Conservation (phyloP, 1,139 yeast species). For the Kodamaea suecica region DNA sequence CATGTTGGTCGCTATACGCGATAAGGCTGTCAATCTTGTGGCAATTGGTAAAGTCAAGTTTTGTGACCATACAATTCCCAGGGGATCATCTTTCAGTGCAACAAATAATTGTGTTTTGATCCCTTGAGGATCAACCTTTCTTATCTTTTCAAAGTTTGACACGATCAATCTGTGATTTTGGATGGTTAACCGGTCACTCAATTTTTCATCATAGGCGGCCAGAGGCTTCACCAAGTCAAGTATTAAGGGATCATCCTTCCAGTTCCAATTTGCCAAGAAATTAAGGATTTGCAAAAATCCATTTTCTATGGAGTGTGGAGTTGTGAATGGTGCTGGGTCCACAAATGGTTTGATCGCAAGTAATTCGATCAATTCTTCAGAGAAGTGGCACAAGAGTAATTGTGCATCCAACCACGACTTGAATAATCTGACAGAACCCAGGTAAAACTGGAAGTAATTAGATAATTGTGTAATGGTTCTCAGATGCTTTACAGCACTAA, state of each 20-base stretch:
- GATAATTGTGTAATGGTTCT: slow-evolving; percentile 70
- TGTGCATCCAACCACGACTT: slow-evolving; percentile 84
- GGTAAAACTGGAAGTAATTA: slow-evolving; percentile 69
- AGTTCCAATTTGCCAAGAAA: slow-evolving; percentile 83
- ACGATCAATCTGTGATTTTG: slow-evolving; percentile 61
- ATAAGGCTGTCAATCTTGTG: slow-evolving; percentile 79
- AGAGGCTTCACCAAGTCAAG: slow-evolving; percentile 64
- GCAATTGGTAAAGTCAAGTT: slow-evolving; percentile 74
- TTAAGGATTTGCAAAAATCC: slow-evolving; percentile 77
- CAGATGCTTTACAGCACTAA: slow-evolving; percentile 76
- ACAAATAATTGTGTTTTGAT: slow-evolving; percentile 76
- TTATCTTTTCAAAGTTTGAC: slow-evolving; percentile 59
- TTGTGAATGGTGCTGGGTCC: slow-evolving; percentile 77
- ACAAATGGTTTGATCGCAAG: slow-evolving; percentile 81
- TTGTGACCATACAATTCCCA: slow-evolving; percentile 82
- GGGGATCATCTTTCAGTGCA: slow-evolving; percentile 75
- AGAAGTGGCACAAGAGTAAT: slow-evolving; percentile 61
- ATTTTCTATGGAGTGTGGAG: slow-evolving; percentile 73
- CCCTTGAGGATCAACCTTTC: slow-evolving; percentile 79
- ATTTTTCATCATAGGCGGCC: slow-evolving; percentile 20
- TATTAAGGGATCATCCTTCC: slow-evolving; percentile 84
- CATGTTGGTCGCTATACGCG: slow-evolving; percentile 68
- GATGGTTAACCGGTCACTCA: slow-evolving; percentile 64
- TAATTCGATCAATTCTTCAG: slow-evolving; percentile 78
- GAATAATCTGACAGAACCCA: slow-evolving; percentile 79